Conservation (phyloP, 805 yeast species). For the Metschnikowia santaceciliae region DNA sequence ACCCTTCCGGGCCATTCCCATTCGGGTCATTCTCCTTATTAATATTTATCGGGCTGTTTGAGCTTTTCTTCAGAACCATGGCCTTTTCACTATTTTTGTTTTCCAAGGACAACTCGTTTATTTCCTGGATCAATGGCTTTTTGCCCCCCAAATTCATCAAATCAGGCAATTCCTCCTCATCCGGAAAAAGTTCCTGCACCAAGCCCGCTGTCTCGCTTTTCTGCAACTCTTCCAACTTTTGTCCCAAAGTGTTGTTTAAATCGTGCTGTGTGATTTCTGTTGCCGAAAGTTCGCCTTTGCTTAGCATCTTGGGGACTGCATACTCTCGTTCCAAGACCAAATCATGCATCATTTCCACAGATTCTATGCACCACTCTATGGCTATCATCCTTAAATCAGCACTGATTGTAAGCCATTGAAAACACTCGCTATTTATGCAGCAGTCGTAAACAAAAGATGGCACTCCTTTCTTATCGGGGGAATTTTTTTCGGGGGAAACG, state of each 20-base stretch:
- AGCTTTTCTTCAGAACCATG: no score
- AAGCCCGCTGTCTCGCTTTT: slow-evolving; percentile 42
- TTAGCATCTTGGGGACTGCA: slow-evolving; percentile 64
- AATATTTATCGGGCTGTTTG: no score
- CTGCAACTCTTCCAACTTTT: slow-evolving; percentile 30
- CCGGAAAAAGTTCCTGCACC: slow-evolving; percentile 35
- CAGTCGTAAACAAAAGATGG: slow-evolving; percentile 72
- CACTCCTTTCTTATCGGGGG: slow-evolving; percentile 66
- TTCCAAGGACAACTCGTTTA: slow-evolving; percentile 29
- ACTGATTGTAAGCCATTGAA: slow-evolving; percentile 58
- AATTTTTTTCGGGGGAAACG: slow-evolving; percentile 54
- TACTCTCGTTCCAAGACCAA: slow-evolving; percentile 59
- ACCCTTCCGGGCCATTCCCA: no score
- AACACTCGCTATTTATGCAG: slow-evolving; percentile 61
- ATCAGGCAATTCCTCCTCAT: slow-evolving; percentile 23
- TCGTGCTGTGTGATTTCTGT: slow-evolving; percentile 46
- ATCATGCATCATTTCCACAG: slow-evolving; percentile 55
- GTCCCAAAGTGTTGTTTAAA: slow-evolving; percentile 35
- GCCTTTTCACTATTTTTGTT: neutral
- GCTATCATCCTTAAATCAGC: slow-evolving; percentile 59
- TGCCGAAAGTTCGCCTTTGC: slow-evolving; percentile 58
- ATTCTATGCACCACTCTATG: slow-evolving; percentile 81
- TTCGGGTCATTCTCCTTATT: no score
- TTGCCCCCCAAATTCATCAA: slow-evolving; percentile 25
- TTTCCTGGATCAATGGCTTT: slow-evolving; percentile 52